Conservation (phyloP, 2,329 filamentous ascomycete species). For the Orbilia quercus region DNA sequence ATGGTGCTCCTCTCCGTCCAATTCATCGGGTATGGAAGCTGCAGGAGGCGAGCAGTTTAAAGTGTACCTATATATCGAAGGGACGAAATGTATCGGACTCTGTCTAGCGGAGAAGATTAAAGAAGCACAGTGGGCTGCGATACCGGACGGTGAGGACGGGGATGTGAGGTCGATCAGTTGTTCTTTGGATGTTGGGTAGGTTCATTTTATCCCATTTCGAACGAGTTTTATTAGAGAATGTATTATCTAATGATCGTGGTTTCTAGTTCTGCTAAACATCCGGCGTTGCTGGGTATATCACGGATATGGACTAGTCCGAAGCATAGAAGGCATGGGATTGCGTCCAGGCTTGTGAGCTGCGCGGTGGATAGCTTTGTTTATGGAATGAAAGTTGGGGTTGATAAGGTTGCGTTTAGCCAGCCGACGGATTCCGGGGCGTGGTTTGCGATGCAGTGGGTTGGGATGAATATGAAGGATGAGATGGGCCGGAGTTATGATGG, state of each 20-base stretch:
- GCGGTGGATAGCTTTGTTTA: constrained; percentile 60
- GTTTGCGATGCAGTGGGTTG: constrained; percentile 59
- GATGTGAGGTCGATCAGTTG: constrained; percentile 29
- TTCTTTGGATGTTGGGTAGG: constrained; percentile 35
- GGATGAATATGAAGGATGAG: neutral
- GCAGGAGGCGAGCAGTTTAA: constrained; percentile 70
- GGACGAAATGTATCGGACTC: constrained; percentile 72
- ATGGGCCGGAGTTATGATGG: neutral
- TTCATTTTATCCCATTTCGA: constrained; percentile 4
- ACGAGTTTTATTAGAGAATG: too few species aligned
- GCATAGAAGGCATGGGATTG: constrained; percentile 59
- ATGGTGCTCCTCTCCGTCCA: constrained; percentile 66
- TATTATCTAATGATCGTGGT: too few species aligned
- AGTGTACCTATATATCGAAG: constrained; percentile 72
- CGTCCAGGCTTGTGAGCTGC: constrained; percentile 58
- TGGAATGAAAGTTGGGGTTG: constrained; percentile 59
- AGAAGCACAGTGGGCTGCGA: constrained; percentile 64
- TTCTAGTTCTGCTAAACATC: constrained; percentile 25
- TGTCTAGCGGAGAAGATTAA: constrained; percentile 72
- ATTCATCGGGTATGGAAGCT: constrained; percentile 57
- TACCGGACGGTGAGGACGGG: neutral
- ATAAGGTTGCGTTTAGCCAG: constrained; percentile 60
- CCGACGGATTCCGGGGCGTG: constrained; percentile 60
- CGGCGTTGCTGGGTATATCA: constrained; percentile 60
- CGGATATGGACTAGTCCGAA: constrained; percentile 60